Conservation (phyloP, 805 yeast genomes). For the Sugiyamaella mastotermitis region DNA sequence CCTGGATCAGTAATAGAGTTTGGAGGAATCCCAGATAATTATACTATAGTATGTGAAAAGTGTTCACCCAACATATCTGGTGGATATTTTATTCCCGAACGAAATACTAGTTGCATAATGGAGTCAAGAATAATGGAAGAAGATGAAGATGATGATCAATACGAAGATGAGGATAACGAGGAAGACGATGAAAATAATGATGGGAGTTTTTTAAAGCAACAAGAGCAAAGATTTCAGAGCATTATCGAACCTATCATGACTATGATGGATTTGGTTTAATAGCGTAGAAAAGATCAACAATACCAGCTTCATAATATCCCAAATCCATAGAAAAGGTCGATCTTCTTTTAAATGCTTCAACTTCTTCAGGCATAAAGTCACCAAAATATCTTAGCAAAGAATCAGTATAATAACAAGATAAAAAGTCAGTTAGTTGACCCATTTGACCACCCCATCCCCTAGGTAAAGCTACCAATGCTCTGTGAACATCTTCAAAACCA, state of each 20-base stretch:
- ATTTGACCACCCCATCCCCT: constrained; percentile 29
- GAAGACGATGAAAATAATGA: neutral
- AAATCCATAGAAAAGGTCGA: constrained; percentile 5
- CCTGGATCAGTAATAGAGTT: constrained; percentile 20
- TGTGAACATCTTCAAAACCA: constrained; percentile 24
- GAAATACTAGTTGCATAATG: constrained; percentile 6
- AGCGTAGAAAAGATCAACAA: constrained; percentile 13
- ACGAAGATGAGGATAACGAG: neutral
- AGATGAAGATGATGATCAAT: neutral
- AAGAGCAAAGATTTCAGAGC: neutral
- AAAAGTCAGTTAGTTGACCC: constrained; percentile 27
- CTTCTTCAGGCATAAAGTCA: constrained; percentile 19
- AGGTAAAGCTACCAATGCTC: constrained; percentile 26
- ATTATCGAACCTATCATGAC: neutral
- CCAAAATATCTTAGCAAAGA: constrained; percentile 32
- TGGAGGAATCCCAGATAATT: constrained; percentile 17
- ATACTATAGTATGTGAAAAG: constrained; percentile 17
- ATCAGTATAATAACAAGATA: constrained; percentile 24
- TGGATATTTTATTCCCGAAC: constrained; percentile 1
- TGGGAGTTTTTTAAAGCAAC: too few species aligned
- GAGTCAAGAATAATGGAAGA: neutral
- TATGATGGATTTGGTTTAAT: constrained; percentile 11
- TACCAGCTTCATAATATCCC: constrained; percentile 14
- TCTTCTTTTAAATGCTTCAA: constrained; percentile 10
- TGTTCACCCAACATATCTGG: constrained; percentile 5